Evolutionary conservation across 768 basidiomycete species (phyloP).

Genomic region (Boletellus ananas): DNA sequence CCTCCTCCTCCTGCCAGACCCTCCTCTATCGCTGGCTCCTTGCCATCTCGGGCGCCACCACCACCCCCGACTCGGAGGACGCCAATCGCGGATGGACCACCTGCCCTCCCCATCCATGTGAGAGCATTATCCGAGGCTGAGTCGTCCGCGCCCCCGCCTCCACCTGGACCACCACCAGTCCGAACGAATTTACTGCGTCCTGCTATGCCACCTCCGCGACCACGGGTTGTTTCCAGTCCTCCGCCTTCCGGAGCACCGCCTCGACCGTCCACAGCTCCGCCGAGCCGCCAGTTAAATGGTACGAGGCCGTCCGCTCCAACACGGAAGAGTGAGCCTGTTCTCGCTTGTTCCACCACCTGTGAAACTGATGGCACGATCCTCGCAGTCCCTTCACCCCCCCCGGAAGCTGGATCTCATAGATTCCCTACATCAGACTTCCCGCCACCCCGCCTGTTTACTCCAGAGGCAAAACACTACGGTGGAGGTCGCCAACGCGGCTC

Average conservation of each 20-base stretch:
- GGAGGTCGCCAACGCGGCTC: constrained; percentile 69
- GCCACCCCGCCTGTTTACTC: constrained; percentile 62
- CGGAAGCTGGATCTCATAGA: constrained; percentile 61
- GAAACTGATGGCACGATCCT: constrained; percentile 13
- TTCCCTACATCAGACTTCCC: constrained; percentile 81
- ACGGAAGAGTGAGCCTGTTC: constrained; percentile 45
- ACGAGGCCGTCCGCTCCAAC: constrained; percentile 34
- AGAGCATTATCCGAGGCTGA: constrained; percentile 45
- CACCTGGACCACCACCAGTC: constrained; percentile 28
- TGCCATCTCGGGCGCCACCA: constrained; percentile 33
- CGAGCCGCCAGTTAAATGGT: constrained; percentile 26
- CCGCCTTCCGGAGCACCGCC: constrained; percentile 16
- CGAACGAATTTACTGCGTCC: constrained; percentile 24
- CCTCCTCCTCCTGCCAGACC: constrained; percentile 43
- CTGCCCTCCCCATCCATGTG: constrained; percentile 36
- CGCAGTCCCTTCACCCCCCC: constrained; percentile 53
- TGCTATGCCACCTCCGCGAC: constrained; percentile 10
- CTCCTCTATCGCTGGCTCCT: constrained; percentile 30
- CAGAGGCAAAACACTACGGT: constrained; percentile 50
- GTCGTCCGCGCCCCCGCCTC: constrained; percentile 32
- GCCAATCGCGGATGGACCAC: constrained; percentile 24
- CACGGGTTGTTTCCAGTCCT: constrained; percentile 26
- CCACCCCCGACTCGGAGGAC: constrained; percentile 41
- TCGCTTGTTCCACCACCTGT: not conserved
- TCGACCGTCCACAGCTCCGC: constrained; percentile 8